These are phyloP conservation scores for Pseudisothecium myosuroides DNA, from an alignment of 225 moss, liverwort and hornwort species.

Conservation along the genomic window DNA sequence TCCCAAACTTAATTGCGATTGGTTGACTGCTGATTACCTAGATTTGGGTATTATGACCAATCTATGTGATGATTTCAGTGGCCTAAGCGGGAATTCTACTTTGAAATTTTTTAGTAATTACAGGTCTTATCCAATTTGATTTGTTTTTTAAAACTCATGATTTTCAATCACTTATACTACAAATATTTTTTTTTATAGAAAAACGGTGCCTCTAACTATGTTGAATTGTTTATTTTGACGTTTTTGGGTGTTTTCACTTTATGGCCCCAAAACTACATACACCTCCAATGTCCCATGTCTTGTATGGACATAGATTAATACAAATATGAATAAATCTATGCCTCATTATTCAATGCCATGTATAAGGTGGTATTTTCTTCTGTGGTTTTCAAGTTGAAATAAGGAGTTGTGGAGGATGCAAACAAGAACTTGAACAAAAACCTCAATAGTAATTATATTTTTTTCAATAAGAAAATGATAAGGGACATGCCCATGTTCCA, in stretches of 20 bases:
- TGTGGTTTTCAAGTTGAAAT: background rate
- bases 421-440: background rate
- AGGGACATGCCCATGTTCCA: background rate
- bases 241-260: too few species aligned
- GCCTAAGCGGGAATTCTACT: too few species aligned
- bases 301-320: rapidly evolving
- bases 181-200: rapidly evolving
- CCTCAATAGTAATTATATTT: background rate
- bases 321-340: too few species aligned
- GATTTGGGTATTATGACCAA: background rate
- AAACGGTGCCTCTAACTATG: rapidly evolving
- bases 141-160: background rate
- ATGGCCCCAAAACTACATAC: background rate
- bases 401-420: background rate
- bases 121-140: rapidly evolving
- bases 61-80: rapidly evolving
- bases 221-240: background rate
- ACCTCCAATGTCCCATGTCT: background rate
- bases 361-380: background rate
- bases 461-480: background rate
- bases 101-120: background rate
- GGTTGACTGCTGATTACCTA: rapidly evolving
- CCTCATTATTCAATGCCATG: background rate
- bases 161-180: background rate
- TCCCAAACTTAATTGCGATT: background rate